Evolutionary conservation across 257 asterid species (phyloP), one percentile per base, ranked within the genome.

Genomic region (Plantago major): DNA sequence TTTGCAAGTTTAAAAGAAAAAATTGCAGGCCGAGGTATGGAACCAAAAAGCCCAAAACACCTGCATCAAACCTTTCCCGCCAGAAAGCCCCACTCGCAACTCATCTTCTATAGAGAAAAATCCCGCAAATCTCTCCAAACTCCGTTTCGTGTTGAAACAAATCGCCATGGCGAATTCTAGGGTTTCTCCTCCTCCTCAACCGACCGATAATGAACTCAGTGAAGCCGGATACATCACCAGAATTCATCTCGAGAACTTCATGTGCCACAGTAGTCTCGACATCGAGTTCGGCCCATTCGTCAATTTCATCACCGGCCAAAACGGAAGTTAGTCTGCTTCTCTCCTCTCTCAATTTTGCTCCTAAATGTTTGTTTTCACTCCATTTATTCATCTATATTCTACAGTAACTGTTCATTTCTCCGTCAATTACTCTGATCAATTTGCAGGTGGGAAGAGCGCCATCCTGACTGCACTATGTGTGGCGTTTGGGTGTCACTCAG

Each of bases 301-400:
- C 72, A 92, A 92, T 83, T 92, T 92, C 78, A 78, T 92, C 71
- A 92, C 99, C 14, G 97, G 99, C 14, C 99, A 86, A 72, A 92
- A 92, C 42, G 99, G 99, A 64, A 92, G 99, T 91, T 73, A 78
- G 47, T 33, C 40, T 33, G 8, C 6, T 53, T 10, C 17, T 19
- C 2, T 15, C 6, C 19, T 10, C 17, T 17, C 2, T 15, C 33
- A 14, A 48, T 10, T 22, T 48, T 9, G 28, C 19, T 48, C 53
- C 14, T 49, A 49, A 49, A 7, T n/a, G 17, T 11, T 14, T 12
- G 5, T 13, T 7, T 0, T 47, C 3, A 1, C 0, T 46, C n/a
- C 14, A 3, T 18, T 18, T 3, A 3, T 3, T 18, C 22, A 3
- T n/a, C n/a, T 10, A 10, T 16, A 2, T 18, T 51, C 13, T 9